A percentile compares a stretch with the other conserved stretches of the same genome.
Conservation (phyloP, 192 early-diverging fungal genomes). For the Pilobolus umbonatus region DNA sequence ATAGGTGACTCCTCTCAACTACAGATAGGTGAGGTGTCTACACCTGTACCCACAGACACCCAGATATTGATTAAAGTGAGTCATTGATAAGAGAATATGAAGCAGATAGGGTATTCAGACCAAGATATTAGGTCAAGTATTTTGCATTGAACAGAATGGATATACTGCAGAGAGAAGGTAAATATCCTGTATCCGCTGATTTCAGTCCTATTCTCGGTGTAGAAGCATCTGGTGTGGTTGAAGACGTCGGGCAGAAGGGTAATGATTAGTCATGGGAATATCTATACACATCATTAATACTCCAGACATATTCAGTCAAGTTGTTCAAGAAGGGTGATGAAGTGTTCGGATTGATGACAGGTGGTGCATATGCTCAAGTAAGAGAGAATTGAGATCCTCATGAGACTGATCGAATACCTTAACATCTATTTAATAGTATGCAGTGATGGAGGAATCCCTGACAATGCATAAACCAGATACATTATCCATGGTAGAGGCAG, state of each 20-base stretch:
- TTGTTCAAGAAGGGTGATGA: conserved; percentile 58
- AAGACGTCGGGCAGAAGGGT: conserved; percentile 38
- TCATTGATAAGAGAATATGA: background rate
- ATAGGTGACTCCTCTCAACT: conserved; percentile 41
- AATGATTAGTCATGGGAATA: background rate
- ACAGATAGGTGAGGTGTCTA: conserved; percentile 40
- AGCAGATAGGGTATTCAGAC: background rate
- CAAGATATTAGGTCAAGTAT: conserved; percentile 33
- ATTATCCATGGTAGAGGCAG: conserved; percentile 54
- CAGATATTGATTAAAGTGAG: conserved; percentile 50
- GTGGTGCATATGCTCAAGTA: conserved; percentile 73
- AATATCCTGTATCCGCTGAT: conserved; percentile 60
- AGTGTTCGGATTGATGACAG: conserved; percentile 69
- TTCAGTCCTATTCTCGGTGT: conserved; percentile 68
- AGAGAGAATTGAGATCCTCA: background rate
- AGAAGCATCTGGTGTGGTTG: conserved; percentile 66
- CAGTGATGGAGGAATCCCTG: conserved; percentile 54
- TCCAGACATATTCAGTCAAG: conserved; percentile 15
- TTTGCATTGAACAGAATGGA: conserved; percentile 80
- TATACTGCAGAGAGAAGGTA: conserved; percentile 64
- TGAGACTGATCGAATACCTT: background rate
- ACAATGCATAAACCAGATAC: conserved; percentile 53
- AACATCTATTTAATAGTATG: conserved; percentile 38
- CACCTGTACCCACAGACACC: conserved; percentile 35
- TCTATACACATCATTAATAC: background rate